Base-by-base conservation (phyloP, 2,329 filamentous ascomycete species). In the Pseudogymnoascus sp. region DNA sequence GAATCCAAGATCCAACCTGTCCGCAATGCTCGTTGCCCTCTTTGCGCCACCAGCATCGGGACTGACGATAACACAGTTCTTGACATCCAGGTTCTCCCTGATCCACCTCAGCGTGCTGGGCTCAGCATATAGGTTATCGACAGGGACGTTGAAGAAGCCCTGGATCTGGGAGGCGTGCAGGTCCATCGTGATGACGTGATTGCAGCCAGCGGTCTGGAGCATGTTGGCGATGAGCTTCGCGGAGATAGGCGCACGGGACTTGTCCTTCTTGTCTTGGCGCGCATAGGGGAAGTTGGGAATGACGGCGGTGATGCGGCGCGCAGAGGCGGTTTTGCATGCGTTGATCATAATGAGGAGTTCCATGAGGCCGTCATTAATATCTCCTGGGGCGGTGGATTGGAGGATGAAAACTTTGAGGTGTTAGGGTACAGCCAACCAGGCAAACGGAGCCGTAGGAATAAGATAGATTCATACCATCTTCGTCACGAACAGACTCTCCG, bases 291-390 rank as follows among this genome's bases (percentile, higher is more conserved):
- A 98, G 78, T 96, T 97, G 69, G 93, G 93, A 61, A 97, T 90
- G 67, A 97, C 91, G 67, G 92, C 93, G 22, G 93, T 97, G 78
- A 98, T 96, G 68, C 93, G 90, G 68, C 93, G 87, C 11, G 93
- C 93, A 37, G 87, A 90, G 43, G 89, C 89, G 24, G 88, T 90
- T 75, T 90, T 89, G 82, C 93, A 97, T 67, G 93, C 93, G 74
- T 96, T 96, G 77, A 97, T 96, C 88, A 97, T 96, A 78, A 98
- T 97, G 69, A 98, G 84, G 38, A 98, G 85, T 78, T 99, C 93
- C 93, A 99, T 98, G 65, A 99, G 84, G 60, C 92, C 92, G 75
- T 98, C 93, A 78, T 99, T 99, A 79, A 98, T 96, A 74, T 97
- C 93, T 75, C 93, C 93, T 1, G 93, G 93, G 41, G 90, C 89